Evolutionary conservation across 768 basidiomycete species (phyloP).

Genomic region (Astraeus odoratus): DNA sequence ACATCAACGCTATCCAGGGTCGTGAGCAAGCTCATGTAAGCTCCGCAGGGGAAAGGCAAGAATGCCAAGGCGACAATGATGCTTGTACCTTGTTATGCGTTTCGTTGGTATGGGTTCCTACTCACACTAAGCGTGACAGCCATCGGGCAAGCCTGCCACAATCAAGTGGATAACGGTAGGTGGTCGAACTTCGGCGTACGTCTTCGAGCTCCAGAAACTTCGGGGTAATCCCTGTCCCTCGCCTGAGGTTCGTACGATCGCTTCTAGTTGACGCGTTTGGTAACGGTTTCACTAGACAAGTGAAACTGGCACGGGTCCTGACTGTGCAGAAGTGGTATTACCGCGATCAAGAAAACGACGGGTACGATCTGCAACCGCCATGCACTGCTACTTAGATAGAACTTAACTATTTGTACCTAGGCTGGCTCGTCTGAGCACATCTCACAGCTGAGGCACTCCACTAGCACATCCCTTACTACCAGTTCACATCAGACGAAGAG

Average conservation of each 20-base stretch:
- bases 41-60: slow-evolving; percentile 50
- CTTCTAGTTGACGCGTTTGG: background rate
- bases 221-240: background rate
- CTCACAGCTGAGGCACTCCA: background rate
- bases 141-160: slow-evolving; percentile 62
- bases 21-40: slow-evolving; percentile 10
- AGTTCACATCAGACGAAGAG: slow-evolving; percentile 6
- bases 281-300: background rate
- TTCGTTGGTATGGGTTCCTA: slow-evolving; percentile 1
- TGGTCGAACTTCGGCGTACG: slow-evolving; percentile 70
- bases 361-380: no score
- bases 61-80: slow-evolving; percentile 39
- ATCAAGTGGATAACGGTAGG: slow-evolving; percentile 72
- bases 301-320: background rate
- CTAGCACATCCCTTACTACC: background rate
- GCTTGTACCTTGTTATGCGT: slow-evolving; percentile 32
- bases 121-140: slow-evolving; percentile 32
- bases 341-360: background rate
- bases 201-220: slow-evolving; percentile 50
- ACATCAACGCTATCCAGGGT: background rate
- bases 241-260: background rate
- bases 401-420: background rate
- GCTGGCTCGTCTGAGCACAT: background rate
- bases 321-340: background rate
- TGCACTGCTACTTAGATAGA: no score